These are phyloP conservation scores for Sporothrix luriei DNA, from an alignment of 2,329 filamentous ascomycete genomes.

Conservation along the genomic window DNA sequence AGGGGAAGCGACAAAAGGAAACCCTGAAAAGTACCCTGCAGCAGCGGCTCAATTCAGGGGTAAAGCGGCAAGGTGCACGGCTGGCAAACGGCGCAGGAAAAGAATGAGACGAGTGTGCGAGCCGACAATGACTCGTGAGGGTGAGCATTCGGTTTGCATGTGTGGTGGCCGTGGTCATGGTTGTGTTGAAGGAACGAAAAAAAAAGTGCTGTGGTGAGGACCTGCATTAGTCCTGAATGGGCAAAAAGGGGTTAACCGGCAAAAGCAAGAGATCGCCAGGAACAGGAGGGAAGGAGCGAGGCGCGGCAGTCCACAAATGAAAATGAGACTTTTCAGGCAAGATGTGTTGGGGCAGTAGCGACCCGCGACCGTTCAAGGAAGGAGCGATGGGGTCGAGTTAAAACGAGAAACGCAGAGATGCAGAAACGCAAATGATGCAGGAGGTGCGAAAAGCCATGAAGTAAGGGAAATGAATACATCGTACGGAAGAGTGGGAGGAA, in stretches of 20 bases:
- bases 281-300: conserved; percentile 15
- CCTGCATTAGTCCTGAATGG: neutral
- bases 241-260: neutral
- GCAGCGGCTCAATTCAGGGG: conserved; percentile 5
- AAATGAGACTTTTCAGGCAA: neutral
- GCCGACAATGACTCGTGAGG: neutral
- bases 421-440: neutral
- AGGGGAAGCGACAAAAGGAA: neutral
- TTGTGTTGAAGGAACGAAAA: neutral
- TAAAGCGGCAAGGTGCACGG: conserved; percentile 11
- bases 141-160: neutral
- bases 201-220: neutral
- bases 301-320: neutral
- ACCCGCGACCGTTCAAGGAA: neutral
- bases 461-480: conserved; percentile 14
- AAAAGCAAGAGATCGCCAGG: conserved; percentile 16
- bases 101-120: neutral
- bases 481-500: neutral
- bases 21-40: too few relatives aligned
- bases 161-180: neutral
- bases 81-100: neutral
- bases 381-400: neutral
- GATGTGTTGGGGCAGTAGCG: neutral
- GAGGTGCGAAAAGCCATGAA: neutral
- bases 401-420: neutral